Evolutionary conservation across 495 filamentous ascomycete genomes (phyloP), one percentile per base, ranked within the genome.

Genomic region (Penicillium turbatum): DNA sequence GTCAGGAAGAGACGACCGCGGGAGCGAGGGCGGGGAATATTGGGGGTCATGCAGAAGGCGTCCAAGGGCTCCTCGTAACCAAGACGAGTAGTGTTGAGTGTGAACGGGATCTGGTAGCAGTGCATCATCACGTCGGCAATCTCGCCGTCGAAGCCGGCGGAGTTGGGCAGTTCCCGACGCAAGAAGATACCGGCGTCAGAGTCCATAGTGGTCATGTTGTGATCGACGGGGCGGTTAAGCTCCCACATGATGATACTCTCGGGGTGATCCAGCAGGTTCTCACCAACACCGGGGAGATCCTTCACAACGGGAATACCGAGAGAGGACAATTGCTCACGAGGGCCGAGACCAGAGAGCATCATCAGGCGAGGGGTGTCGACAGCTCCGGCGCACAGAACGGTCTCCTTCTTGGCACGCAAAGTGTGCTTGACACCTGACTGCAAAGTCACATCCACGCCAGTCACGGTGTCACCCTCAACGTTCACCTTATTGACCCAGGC

Each of bases 31-130:
- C 87, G 85, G 6, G 89, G 89, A 59, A 92, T 93, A 70, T 93
- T 93, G 55, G 89, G 89, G 43, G 88, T 92, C 88, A 93, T 91
- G 79, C 88, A 92, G 72, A 93, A 93, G 48, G 88, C 88, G 62
- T 91, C 82, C 29, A 84, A 73, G 27, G 86, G 86, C 15, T 72
- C 75, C 60, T 87, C 80, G 60, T 92, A 91, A 39, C 88, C 88
- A 6, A 92, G 74, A n/a, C 88, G 79, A 5, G 71, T 66, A 44
- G 81, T 86, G 73, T 87, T 87, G 52, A 86, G 77, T 36, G 82
- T 85, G 70, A 90, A 90, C 30, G 87, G 88, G 51, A 90, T 90
- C 68, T 93, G 89, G 70, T 92, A 92, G 77, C 88, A 92, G 71
- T 93, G 89, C 87, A 91, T 90, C 88, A 92, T 92, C 50, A 93